Conservation (phyloP, 225 moss, liverwort and hornwort species). For the Physcomitrellopsis africana region DNA sequence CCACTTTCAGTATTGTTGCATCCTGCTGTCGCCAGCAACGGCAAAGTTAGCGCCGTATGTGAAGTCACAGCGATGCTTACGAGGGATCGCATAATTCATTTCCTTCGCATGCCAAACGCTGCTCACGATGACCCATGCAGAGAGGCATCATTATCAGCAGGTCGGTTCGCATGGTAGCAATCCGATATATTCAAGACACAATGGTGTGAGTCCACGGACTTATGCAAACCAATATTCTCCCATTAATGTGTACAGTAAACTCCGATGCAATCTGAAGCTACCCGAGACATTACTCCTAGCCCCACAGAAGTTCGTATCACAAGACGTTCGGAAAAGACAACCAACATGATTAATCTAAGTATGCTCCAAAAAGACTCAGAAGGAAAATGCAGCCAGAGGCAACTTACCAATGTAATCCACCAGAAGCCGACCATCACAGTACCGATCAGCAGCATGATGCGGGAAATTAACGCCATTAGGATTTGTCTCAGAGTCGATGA, state of each 20-base stretch:
- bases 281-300: too few relatives aligned
- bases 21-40: conserved; percentile 36
- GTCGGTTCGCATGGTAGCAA: conserved; percentile 2
- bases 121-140: conserved; percentile 18
- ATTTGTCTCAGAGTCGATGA: conserved; percentile 27
- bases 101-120: conserved; percentile 37
- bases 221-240: neutral
- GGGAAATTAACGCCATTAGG: conserved; percentile 26
- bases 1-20: conserved; percentile 28
- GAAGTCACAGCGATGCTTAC: conserved; percentile 29
- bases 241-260: neutral
- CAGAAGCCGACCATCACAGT: conserved; percentile 25
- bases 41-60: conserved; percentile 49
- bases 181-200: neutral
- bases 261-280: too few relatives aligned
- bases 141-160: neutral
- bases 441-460: conserved; percentile 26
- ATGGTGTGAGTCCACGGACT: neutral
- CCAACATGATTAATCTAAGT: neutral
- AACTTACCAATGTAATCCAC: conserved; percentile 41
- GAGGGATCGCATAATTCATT: conserved; percentile 41
- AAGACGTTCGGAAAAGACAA: conserved; percentile 8
- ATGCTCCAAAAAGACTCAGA: neutral
- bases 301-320: too few relatives aligned
- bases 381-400: too few relatives aligned